Percentiles rank a stretch among this genome's conserved stretches.
Conservation (phyloP, 2,329 filamentous ascomycete species). For the Fusarium circinatum region DNA sequence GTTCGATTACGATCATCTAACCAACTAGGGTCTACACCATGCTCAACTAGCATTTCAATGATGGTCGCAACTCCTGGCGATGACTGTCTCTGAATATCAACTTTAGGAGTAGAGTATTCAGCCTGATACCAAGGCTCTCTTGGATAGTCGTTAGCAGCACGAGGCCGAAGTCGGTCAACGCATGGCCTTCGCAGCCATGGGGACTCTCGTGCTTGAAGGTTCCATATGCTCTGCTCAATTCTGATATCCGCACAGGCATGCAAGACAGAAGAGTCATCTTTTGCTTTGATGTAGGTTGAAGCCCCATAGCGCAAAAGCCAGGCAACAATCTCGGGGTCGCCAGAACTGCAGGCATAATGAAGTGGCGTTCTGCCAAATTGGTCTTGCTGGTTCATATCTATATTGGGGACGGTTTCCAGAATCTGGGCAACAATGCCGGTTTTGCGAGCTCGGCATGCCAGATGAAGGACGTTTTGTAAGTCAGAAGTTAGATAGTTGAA, state of each 20-base stretch:
- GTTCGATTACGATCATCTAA: neutral
- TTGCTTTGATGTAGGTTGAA: neutral
- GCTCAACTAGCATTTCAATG: constrained; percentile 16
- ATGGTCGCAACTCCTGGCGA: constrained; percentile 9
- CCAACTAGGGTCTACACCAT: neutral
- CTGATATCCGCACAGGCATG: constrained; percentile 31
- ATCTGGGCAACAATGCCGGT: constrained; percentile 19
- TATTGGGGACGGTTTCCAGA: neutral
- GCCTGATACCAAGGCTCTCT: neutral
- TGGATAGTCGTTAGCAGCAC: rapidly evolving
- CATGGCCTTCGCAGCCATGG: neutral
- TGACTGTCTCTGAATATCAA: neutral
- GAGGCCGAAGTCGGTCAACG: constrained; percentile 10
- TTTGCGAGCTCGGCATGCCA: constrained; percentile 31
- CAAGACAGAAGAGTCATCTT: neutral
- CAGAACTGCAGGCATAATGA: constrained; percentile 34
- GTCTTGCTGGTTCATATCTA: constrained; percentile 30
- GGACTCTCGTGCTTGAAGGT: neutral
- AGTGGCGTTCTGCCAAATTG: constrained; percentile 29
- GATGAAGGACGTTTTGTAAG: constrained; percentile 29
- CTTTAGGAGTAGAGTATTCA: neutral
- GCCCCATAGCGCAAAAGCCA: constrained; percentile 27
- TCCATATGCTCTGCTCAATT: constrained; percentile 27
- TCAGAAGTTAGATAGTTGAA: constrained; percentile 19
- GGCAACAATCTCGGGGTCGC: constrained; percentile 27